phyloP scores from a whole-genome alignment of 2,329 filamentous ascomycete genomes.

The Beauveria sp. region DNA sequence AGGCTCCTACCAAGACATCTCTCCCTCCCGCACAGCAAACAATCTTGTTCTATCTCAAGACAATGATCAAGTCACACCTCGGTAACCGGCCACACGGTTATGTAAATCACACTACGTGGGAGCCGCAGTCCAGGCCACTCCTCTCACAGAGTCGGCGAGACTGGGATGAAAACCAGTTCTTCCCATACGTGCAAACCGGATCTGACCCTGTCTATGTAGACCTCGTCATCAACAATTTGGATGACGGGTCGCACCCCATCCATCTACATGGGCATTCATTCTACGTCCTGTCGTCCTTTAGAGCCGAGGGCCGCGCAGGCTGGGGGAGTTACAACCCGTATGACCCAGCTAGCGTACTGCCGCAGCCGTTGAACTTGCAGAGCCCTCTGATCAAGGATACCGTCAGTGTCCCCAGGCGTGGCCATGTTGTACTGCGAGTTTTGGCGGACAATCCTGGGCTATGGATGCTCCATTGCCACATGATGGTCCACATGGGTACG shows the following conservation, averaged over 20 bases:
- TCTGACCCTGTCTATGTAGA: constrained; percentile 16
- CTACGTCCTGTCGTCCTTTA: constrained; percentile 28
- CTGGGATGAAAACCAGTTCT: constrained; percentile 19
- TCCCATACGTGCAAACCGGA: constrained; percentile 15
- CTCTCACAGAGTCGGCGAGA: constrained; percentile 15
- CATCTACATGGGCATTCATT: constrained; percentile 53
- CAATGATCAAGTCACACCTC: constrained; percentile 16
- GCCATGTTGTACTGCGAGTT: constrained; percentile 19
- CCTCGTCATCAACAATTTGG: constrained; percentile 26
- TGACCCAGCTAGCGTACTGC: constrained; percentile 9
- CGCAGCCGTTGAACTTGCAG: constrained; percentile 10
- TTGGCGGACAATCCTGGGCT: constrained; percentile 19
- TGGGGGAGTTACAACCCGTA: constrained; percentile 22
- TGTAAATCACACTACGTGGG: constrained; percentile 21
- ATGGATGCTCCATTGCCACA: constrained; percentile 24
- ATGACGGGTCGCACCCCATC: constrained; percentile 25
- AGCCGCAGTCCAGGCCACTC: constrained; percentile 16
- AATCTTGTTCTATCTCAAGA: constrained; percentile 18
- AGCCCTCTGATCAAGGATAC: constrained; percentile 27
- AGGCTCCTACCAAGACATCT: neutral
- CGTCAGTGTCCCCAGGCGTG: constrained; percentile 29
- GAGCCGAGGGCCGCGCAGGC: constrained; percentile 15
- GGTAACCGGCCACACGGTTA: constrained; percentile 19
- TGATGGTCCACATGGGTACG: constrained; percentile 20
- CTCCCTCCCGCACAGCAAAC: constrained; percentile 16